phyloP scores from a whole-genome alignment of 305 asterid species.

The Solanum hybrid region DNA sequence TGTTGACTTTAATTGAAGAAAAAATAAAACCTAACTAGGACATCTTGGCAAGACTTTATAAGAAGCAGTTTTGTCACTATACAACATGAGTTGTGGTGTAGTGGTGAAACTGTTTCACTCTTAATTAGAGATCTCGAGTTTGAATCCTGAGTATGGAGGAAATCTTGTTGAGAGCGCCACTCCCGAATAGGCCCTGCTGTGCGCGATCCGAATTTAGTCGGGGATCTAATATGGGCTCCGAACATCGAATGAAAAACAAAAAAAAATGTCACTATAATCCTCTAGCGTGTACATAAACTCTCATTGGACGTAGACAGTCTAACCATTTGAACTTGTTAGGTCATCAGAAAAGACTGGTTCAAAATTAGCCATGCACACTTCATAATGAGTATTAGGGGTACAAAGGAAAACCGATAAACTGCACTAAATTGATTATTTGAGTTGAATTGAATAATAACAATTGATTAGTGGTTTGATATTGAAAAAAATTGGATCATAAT shows the following conservation, averaged over 20 bases:
- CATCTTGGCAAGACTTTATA: background rate
- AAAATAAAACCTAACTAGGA: background rate
- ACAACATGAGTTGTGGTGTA: too few relatives aligned
- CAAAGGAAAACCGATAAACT: background rate
- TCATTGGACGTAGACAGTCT: background rate
- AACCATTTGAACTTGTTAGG: background rate
- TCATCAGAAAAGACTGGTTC: background rate
- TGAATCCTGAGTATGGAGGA: rapidly evolving
- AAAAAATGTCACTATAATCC: background rate
- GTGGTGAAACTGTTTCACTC: background rate
- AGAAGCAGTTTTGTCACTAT: background rate
- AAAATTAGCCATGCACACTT: background rate
- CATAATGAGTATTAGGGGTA: background rate
- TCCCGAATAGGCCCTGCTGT: background rate
- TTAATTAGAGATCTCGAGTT: background rate
- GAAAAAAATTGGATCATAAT: background rate
- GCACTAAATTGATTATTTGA: background rate
- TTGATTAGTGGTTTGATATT: background rate
- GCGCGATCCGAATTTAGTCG: rapidly evolving
- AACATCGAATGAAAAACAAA: background rate
- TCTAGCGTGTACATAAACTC: background rate
- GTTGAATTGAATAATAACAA: too few relatives aligned
- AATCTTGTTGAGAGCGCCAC: too few relatives aligned
- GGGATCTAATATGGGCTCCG: rapidly evolving
- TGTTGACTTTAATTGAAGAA: background rate